phyloP scores from a whole-genome alignment of 208 protist genomes.

The Trypanosoma grayi region DNA sequence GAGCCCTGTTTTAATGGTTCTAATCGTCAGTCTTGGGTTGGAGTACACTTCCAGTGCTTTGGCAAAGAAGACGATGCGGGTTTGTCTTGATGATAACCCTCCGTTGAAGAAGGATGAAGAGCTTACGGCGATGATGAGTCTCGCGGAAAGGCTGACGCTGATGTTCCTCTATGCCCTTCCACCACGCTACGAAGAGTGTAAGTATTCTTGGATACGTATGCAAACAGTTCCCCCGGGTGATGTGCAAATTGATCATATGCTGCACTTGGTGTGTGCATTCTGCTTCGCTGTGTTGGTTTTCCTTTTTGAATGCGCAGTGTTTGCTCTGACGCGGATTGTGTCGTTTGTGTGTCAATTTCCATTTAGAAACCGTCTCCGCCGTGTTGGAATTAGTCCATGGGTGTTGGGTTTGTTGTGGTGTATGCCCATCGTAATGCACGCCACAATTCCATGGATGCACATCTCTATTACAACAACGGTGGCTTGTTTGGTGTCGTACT shows the following conservation, averaged over 20 bases:
- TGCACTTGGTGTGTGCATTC: slow-evolving; percentile 50
- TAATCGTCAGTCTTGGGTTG: slow-evolving; percentile 31
- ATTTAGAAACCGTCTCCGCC: no score
- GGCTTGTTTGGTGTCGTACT: slow-evolving; percentile 27
- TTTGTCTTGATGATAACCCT: slow-evolving; percentile 45
- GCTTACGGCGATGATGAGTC: slow-evolving; percentile 56
- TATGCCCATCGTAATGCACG: slow-evolving; percentile 34
- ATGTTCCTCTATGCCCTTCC: slow-evolving; percentile 45
- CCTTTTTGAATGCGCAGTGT: slow-evolving; percentile 13
- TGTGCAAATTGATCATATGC: slow-evolving; percentile 44
- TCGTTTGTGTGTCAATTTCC: slow-evolving; percentile 4
- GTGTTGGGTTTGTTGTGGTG: slow-evolving; percentile 40
- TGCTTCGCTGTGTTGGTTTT: slow-evolving; percentile 32
- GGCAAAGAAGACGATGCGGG: slow-evolving; percentile 31
- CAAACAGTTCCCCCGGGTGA: slow-evolving; percentile 44
- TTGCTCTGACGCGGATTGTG: slow-evolving; percentile 7
- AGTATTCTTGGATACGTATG: slow-evolving; percentile 68
- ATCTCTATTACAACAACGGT: slow-evolving; percentile 43
- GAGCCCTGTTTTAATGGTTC: slow-evolving; percentile 14
- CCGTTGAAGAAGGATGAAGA: slow-evolving; percentile 36
- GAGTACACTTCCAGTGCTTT: slow-evolving; percentile 36
- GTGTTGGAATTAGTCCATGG: slow-evolving; percentile 4
- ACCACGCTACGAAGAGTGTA: slow-evolving; percentile 54
- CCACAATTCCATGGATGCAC: slow-evolving; percentile 35
- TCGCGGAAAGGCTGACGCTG: slow-evolving; percentile 51